Evolutionary conservation across 2,329 filamentous ascomycete species (phyloP).

Genomic region (Aphanocladium album): DNA sequence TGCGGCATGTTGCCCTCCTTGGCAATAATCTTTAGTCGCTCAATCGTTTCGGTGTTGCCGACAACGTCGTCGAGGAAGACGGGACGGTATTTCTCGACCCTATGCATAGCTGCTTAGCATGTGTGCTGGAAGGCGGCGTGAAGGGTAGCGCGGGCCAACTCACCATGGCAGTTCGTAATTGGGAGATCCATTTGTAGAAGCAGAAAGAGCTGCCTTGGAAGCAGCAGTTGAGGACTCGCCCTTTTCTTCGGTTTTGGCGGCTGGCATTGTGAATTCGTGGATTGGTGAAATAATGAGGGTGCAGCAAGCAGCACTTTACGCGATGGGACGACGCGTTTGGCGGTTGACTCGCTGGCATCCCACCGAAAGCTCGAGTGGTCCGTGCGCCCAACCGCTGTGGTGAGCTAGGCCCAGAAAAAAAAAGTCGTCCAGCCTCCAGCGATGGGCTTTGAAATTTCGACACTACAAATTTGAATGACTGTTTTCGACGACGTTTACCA

Average conservation of each 20-base stretch:
- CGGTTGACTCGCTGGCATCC: neutral
- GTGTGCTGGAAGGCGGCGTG: slow-evolving; percentile 19
- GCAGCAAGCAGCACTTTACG: slow-evolving; percentile 30
- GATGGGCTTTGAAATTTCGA: slow-evolving; percentile 10
- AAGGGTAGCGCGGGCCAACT: slow-evolving; percentile 15
- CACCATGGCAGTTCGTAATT: slow-evolving; percentile 79
- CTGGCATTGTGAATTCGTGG: slow-evolving; percentile 37
- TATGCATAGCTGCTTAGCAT: slow-evolving; percentile 31
- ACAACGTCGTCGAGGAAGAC: slow-evolving; percentile 95
- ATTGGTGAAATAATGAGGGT: slow-evolving; percentile 15
- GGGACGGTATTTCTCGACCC: slow-evolving; percentile 98
- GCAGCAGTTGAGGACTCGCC: slow-evolving; percentile 59
- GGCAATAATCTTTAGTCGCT: slow-evolving; percentile 95
- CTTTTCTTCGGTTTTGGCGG: slow-evolving; percentile 43
- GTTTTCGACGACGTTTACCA: neutral
- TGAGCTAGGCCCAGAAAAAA: slow-evolving; percentile 21
- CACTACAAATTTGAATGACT: slow-evolving; percentile 6
- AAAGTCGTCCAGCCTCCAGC: slow-evolving; percentile 22
- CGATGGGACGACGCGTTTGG: slow-evolving; percentile 32
- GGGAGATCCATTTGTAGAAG: slow-evolving; percentile 43
- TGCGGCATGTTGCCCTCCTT: slow-evolving; percentile 99
- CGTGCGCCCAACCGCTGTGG: slow-evolving; percentile 21
- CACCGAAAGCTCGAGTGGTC: slow-evolving; percentile 17
- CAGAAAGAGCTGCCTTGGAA: slow-evolving; percentile 50
- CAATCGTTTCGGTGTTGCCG: slow-evolving; percentile 95